Evolutionary conservation across 192 early-diverging fungal species (phyloP).

Genomic region (Allomyces javanicus): DNA sequence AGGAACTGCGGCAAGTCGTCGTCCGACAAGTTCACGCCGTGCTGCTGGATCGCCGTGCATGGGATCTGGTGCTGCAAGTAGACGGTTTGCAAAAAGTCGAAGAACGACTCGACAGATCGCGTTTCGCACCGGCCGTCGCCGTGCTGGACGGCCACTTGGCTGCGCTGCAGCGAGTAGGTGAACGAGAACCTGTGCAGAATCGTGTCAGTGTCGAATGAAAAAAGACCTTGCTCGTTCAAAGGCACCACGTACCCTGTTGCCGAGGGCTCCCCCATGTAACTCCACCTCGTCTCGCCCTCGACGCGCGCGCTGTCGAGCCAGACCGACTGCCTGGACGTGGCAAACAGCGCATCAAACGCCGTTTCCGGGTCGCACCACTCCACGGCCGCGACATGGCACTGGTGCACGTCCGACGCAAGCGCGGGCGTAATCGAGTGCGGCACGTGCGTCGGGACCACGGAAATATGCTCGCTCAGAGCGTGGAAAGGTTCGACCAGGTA

Average conservation of each 20-base stretch:
- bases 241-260: not conserved
- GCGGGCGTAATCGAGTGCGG: too few species aligned
- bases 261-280: not conserved
- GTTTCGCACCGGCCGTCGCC: too few species aligned
- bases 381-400: not conserved
- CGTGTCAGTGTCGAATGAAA: not conserved
- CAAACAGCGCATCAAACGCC: constrained; percentile 14
- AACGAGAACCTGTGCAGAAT: not conserved
- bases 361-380: constrained; percentile 5
- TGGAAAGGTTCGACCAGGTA: too few species aligned
- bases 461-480: too few species aligned
- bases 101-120: too few species aligned
- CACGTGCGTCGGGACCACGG: too few species aligned
- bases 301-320: constrained; percentile 26
- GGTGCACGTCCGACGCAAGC: too few species aligned
- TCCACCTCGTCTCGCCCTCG: not conserved
- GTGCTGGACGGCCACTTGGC: too few species aligned
- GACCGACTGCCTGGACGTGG: constrained; percentile 5
- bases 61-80: too few species aligned
- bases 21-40: not conserved
- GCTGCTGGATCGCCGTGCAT: not conserved
- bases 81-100: too few species aligned
- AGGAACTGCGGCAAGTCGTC: constrained; percentile 23
- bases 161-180: not conserved
- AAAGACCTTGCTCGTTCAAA: not conserved